Base-by-base conservation (phyloP, 1,284 basidiomycete genomes). In the Exobasidium rhododendri region DNA sequence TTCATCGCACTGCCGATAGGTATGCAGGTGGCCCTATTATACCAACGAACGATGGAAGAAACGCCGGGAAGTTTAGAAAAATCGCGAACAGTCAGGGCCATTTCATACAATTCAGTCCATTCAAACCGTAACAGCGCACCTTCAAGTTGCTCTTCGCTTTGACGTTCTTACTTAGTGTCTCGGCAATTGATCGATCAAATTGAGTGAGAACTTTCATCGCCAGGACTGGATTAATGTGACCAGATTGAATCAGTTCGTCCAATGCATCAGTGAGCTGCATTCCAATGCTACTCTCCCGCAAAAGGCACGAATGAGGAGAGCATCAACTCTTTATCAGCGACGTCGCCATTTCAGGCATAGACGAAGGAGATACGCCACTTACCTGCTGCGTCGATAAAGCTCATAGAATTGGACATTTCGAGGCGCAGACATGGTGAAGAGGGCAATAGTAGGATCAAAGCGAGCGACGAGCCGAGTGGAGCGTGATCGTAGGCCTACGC, bases 231-330 rank as follows among this genome's bases (percentile, higher is more conserved):
- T 94, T 96, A 73, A 98, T 97, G 62, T 92, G 89, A 1, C 94
- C 94, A 71, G 89, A 91, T 56, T 94, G 96, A 77, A 98, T 98
- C 65, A 98, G 86, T 83, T 98, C 94, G 82, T 98, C 94, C 72
- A 98, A 87, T 67, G 94, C 93, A 83, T 98, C 94, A n/a, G 94
- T 97, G 60, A 98, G 85, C 51, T 94, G 92, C 85, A 94, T 92
- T 46, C 94, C 94, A 81, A 97, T 92, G 70, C 94, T 97, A 62
- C 28, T 26, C 30, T 47, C 26, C 32, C 22, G 29, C 44, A 29
- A 43, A 26, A 7, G 14, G 51, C 7, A 53, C 22, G 55, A 45
- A 50, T n/a, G 17, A 51, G 2, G 14, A 22, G 22, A 2, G 17
- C 20, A 17, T 24, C 5, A 57, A 57, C 24, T 14, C 10, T 22